These are phyloP conservation scores for Raddia distichophylla DNA, from an alignment of 176 grass and related monocot genomes.

Conservation along the genomic window DNA sequence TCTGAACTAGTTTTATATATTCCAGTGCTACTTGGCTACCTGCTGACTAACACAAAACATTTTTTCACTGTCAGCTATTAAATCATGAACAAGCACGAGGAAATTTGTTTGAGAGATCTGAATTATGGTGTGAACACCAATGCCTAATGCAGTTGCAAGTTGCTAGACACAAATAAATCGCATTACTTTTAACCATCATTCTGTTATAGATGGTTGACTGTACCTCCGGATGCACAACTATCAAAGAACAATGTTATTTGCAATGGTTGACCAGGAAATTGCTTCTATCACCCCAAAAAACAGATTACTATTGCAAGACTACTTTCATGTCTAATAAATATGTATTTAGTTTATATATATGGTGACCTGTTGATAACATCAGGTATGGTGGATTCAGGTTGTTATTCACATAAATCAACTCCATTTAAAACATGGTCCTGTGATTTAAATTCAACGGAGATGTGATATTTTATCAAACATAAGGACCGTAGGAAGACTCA, in stretches of 20 bases:
- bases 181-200: conserved; percentile 18
- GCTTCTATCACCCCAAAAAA: background rate
- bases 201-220: background rate
- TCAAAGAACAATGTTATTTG: conserved; percentile 23
- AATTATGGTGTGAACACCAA: conserved; percentile 9
- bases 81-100: background rate
- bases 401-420: conserved; percentile 21
- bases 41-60: conserved; percentile 5
- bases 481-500: conserved; percentile 1
- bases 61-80: background rate
- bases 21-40: background rate
- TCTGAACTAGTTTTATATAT: background rate
- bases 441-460: conserved; percentile 20
- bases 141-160: conserved; percentile 4
- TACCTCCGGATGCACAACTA: conserved; percentile 2
- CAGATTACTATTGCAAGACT: background rate
- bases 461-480: conserved; percentile 17
- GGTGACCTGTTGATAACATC: conserved; percentile 12
- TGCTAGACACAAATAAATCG: background rate
- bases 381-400: background rate
- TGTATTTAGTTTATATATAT: conserved; percentile 2
- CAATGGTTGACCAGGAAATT: conserved; percentile 30
- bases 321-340: background rate
- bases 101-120: background rate
- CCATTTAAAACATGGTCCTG: conserved; percentile 7